phyloP scores from a whole-genome alignment of 2,329 filamentous ascomycete genomes.

The Cordyceps cateniannulata region DNA sequence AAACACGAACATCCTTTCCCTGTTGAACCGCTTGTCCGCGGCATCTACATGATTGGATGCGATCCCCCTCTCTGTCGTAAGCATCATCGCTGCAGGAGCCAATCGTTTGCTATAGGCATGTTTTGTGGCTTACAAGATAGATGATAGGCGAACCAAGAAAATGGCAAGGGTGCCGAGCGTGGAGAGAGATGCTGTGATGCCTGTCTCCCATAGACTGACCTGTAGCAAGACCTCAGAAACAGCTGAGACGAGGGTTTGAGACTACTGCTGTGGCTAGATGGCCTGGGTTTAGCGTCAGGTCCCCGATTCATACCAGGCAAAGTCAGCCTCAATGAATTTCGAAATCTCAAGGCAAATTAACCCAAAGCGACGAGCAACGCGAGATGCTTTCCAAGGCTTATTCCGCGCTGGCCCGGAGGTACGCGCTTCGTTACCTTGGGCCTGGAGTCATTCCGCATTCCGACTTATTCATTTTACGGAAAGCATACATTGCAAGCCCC shows the following conservation, averaged over 20 bases:
- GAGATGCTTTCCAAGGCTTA: background rate
- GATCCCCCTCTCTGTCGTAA: background rate
- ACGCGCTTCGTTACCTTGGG: background rate
- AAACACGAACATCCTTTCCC: background rate
- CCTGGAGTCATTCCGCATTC: background rate
- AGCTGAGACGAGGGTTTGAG: slow-evolving; percentile 1
- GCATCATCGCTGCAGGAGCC: background rate
- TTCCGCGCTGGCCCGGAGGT: background rate
- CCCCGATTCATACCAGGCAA: background rate
- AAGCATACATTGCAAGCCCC: background rate
- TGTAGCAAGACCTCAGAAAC: too few relatives aligned
- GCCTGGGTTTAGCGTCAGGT: background rate
- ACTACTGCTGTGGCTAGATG: background rate
- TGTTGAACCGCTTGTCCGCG: background rate
- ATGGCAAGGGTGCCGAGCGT: background rate
- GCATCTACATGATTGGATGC: background rate
- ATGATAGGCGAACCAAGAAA: background rate
- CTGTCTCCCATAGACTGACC: too few relatives aligned
- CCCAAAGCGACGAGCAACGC: background rate
- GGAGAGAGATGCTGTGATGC: too few relatives aligned
- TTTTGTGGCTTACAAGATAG: slow-evolving; percentile 1
- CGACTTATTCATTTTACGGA: background rate
- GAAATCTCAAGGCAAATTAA: background rate
- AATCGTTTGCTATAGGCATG: slow-evolving; percentile 4
- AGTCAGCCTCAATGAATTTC: background rate